phyloP scores from a whole-genome alignment of 106 monocot genomes.

The Vanilla planifolia region DNA sequence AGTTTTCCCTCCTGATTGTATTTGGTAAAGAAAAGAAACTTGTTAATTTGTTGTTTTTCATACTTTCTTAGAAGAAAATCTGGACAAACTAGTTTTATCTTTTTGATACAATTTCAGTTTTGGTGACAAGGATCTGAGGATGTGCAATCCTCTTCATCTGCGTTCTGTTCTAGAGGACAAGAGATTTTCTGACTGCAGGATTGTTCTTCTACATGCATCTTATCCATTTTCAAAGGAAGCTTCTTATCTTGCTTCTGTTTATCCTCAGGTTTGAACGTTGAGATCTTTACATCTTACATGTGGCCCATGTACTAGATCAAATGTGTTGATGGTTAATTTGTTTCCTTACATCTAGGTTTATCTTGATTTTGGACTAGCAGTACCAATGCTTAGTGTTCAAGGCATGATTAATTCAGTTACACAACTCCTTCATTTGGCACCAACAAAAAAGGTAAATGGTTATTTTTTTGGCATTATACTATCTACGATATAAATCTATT shows the following conservation, averaged over 20 bases:
- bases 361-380: conserved; percentile 95
- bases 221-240: conserved; percentile 98
- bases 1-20: not conserved
- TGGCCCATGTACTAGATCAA: conserved; percentile 1
- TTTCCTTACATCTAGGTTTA: conserved; percentile 56
- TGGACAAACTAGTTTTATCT: not conserved
- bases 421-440: conserved; percentile 87
- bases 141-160: conserved; percentile 77
- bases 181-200: conserved; percentile 67
- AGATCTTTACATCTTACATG: not conserved
- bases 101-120: conserved; percentile 48
- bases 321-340: conserved; percentile 5
- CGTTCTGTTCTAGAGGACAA: conserved; percentile 74
- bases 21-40: not conserved
- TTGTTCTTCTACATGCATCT: conserved; percentile 95
- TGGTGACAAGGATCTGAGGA: conserved; percentile 93
- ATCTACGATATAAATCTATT: too few relatives aligned
- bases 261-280: conserved; percentile 65
- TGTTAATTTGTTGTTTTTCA: conserved; percentile 1
- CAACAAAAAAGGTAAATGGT: conserved; percentile 68
- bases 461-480: not conserved
- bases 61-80: not conserved
- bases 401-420: conserved; percentile 91
- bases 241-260: conserved; percentile 97
- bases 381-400: conserved; percentile 93